A percentile compares a stretch with the other conserved stretches of the same genome.
These are phyloP conservation scores for Fomitopsis palustris DNA, from an alignment of 1,284 basidiomycete genomes.

Conservation along the genomic window DNA sequence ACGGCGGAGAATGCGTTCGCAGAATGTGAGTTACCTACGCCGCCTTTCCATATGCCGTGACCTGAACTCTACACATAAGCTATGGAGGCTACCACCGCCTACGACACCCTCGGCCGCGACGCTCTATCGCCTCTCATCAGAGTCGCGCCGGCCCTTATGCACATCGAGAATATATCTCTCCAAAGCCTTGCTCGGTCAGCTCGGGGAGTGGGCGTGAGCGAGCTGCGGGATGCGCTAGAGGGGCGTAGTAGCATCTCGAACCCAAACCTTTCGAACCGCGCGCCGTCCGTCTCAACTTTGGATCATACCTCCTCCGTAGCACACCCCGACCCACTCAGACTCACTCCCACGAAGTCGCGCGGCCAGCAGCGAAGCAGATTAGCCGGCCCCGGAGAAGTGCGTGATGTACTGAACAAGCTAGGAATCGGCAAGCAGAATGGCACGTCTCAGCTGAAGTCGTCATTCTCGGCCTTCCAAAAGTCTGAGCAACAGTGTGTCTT, in stretches of 20 bases:
- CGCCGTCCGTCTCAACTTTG: slow-evolving; percentile 71
- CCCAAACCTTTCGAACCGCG: slow-evolving; percentile 49
- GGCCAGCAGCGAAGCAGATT: slow-evolving; percentile 43
- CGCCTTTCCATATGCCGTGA: not conserved
- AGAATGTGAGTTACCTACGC: slow-evolving; percentile 55
- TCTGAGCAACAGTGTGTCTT: slow-evolving; percentile 33
- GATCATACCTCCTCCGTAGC: slow-evolving; percentile 57
- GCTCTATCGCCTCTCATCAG: slow-evolving; percentile 70
- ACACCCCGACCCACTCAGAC: slow-evolving; percentile 39
- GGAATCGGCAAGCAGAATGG: slow-evolving; percentile 72
- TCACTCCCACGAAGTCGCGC: slow-evolving; percentile 46
- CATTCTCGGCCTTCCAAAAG: slow-evolving; percentile 52
- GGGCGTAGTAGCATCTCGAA: slow-evolving; percentile 79
- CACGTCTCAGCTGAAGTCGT: slow-evolving; percentile 58
- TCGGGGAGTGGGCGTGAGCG: slow-evolving; percentile 78
- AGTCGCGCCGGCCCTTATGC: slow-evolving; percentile 81
- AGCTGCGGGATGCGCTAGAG: slow-evolving; percentile 83
- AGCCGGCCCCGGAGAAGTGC: slow-evolving; percentile 64
- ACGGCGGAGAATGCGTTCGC: slow-evolving; percentile 70
- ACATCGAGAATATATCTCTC: slow-evolving; percentile 82
- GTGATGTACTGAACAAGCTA: slow-evolving; percentile 72
- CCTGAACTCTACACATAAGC: slow-evolving; percentile 31
- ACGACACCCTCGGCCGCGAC: slow-evolving; percentile 58
- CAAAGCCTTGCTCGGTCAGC: slow-evolving; percentile 75
- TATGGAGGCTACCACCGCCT: slow-evolving; percentile 57